These are phyloP conservation scores for Raphanus sativus DNA, from an alignment of 345 rosid species.

Conservation along the genomic window DNA sequence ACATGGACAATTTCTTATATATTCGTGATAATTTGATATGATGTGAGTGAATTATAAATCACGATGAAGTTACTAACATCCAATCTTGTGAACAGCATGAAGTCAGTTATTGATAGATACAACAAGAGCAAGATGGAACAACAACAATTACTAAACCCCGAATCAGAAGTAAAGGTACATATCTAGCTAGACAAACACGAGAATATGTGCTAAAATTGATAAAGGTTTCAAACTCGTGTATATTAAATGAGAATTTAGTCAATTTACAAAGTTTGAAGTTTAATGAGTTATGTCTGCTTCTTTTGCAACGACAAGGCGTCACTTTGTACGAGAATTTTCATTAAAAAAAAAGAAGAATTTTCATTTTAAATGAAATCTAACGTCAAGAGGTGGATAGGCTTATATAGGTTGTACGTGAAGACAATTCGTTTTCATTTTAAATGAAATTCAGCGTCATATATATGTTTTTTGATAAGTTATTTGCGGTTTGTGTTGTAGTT, in stretches of 20 bases:
- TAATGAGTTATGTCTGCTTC: neutral
- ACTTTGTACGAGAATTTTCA: neutral
- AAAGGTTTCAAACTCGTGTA: neutral
- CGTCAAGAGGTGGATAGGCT: neutral
- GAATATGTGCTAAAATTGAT: neutral
- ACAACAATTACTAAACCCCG: conserved; percentile 52
- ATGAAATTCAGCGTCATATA: neutral
- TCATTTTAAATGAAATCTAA: neutral
- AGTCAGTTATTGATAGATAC: conserved; percentile 62
- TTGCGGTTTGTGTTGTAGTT: conserved; percentile 41
- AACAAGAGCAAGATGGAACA: conserved; percentile 59
- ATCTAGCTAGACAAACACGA: neutral
- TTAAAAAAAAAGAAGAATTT: neutral
- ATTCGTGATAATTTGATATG: neutral
- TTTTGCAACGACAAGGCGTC: neutral
- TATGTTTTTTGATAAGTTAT: neutral
- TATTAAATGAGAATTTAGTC: neutral
- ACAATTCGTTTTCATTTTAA: neutral
- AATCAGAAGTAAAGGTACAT: conserved; percentile 67
- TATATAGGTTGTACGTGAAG: neutral
- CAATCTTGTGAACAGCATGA: conserved; percentile 54
- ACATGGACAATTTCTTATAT: neutral
- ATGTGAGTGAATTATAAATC: neutral
- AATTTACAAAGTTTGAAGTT: neutral
- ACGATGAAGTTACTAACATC: conserved; percentile 13